Evolutionary conservation across 2,329 filamentous ascomycete species (phyloP), one percentile per base, ranked within the genome.

Genomic region (Sclerotinia spermophila): DNA sequence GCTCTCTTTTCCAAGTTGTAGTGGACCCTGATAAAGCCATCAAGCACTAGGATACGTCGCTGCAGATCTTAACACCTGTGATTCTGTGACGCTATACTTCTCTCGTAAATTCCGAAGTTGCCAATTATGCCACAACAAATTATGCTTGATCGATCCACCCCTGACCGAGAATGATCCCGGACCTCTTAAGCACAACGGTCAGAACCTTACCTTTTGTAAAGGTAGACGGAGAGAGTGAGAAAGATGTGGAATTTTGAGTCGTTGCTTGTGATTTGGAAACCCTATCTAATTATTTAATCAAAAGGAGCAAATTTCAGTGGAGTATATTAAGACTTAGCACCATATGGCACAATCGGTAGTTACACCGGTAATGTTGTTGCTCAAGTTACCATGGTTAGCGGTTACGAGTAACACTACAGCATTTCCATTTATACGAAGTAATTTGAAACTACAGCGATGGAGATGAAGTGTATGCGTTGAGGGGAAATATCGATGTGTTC

Each of bases 1-100:
- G 60, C 42, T 30, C 27, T 27, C 48, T 53, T 53, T 53, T 53
- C 13, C 48, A 27, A 53, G 48, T 62, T 45, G 60, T 30, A 51
- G 44, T 65, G 62, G 62, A 65, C 44, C 62, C 62, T 65, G 62
- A 65, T 65, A 53, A 65, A 65, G 62, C 62, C 62, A 5, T 53
- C 62, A 40, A 53, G 45, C 45, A 65, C 45, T 65, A 65, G 62
- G 62, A 65, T 65, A 65, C 62, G 62, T 65, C n/a, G 62, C 62
- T 48, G 62, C 62, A 65, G 62, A 65, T 65, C 62, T 65, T 65
- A 35, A 40, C 45, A 40, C 45, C 8, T 65, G 45, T 65, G 33
- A 65, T n/a, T 53, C 35, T 51, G 30, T 65, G 61, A 65, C 62
- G 62, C 62, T 65, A 53, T 65, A 21, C 62, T 53, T 30, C 24